Percentiles rank a stretch among this genome's conserved stretches.
phyloP scores from a whole-genome alignment of 2,329 filamentous ascomycete genomes.

The Septoria linicola region DNA sequence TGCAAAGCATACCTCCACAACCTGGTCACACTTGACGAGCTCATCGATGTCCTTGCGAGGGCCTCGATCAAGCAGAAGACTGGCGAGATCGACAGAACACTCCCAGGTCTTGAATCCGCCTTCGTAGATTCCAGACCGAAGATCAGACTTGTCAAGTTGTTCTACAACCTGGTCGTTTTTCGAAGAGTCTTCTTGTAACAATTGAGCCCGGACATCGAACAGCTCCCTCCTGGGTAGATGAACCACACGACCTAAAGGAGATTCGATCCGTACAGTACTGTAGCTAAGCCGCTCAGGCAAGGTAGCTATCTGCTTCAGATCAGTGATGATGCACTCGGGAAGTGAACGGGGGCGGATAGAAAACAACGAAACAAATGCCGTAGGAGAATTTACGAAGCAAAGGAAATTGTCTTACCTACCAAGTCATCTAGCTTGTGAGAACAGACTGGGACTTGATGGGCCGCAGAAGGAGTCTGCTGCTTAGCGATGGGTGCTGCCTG shows the following conservation, averaged over 20 bases:
- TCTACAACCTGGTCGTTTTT: slow-evolving; percentile 54
- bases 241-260: slow-evolving; percentile 57
- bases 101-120: slow-evolving; percentile 90
- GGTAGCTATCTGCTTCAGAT: slow-evolving; percentile 47
- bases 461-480: slow-evolving; percentile 10
- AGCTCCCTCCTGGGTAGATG: slow-evolving; percentile 70
- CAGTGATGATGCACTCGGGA: not conserved
- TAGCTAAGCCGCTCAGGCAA: slow-evolving; percentile 76
- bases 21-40: slow-evolving; percentile 49
- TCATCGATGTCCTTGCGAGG: slow-evolving; percentile 52
- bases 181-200: slow-evolving; percentile 66
- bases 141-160: slow-evolving; percentile 66
- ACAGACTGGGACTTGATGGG: slow-evolving; percentile 22
- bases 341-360: too few relatives aligned
- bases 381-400: not conserved
- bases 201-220: slow-evolving; percentile 76
- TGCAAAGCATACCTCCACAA: slow-evolving; percentile 44
- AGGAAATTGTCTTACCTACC: slow-evolving; percentile 43
- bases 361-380: slow-evolving; percentile 11
- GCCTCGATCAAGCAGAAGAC: slow-evolving; percentile 55
- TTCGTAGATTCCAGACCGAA: slow-evolving; percentile 80
- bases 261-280: slow-evolving; percentile 58
- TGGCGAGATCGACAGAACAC: slow-evolving; percentile 76
- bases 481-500: slow-evolving; percentile 3
- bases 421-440: slow-evolving; percentile 47